Percentiles rank a stretch among this genome's conserved stretches.
phyloP scores from a whole-genome alignment of 1,139 yeast genomes.

The Blastobotrys proliferans region DNA sequence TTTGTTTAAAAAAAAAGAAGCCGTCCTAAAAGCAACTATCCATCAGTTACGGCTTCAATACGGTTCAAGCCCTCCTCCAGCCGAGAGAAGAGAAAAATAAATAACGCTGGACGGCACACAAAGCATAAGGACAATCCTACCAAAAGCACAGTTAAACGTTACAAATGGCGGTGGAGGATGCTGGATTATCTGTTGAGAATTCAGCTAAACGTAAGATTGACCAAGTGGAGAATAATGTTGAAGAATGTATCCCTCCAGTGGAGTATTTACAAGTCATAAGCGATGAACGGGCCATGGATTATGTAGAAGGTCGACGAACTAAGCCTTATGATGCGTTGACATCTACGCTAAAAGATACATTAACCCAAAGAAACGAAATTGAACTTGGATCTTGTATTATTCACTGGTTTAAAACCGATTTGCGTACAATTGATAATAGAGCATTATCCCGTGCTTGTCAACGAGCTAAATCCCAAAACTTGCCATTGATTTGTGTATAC shows the following conservation, averaged over 20 bases:
- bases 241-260: conserved; percentile 1
- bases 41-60: no score
- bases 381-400: conserved; percentile 27
- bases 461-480: conserved; percentile 28
- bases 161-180: no score
- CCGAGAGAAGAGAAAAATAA: no score
- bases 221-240: background rate
- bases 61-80: no score
- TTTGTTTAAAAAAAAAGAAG: no score
- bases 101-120: no score
- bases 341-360: background rate
- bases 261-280: conserved; percentile 3
- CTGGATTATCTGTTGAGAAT: no score
- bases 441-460: conserved; percentile 39
- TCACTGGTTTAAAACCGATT: conserved; percentile 46
- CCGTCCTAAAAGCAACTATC: no score
- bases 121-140: no score
- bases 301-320: conserved; percentile 2
- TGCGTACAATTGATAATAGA: conserved; percentile 42
- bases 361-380: background rate
- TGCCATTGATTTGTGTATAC: conserved; percentile 40
- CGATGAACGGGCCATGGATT: conserved; percentile 5
- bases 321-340: conserved; percentile 8
- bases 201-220: no score
- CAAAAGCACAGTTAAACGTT: no score